phyloP scores from a whole-genome alignment of 768 basidiomycete genomes.

The Tricholoma saponaceum region DNA sequence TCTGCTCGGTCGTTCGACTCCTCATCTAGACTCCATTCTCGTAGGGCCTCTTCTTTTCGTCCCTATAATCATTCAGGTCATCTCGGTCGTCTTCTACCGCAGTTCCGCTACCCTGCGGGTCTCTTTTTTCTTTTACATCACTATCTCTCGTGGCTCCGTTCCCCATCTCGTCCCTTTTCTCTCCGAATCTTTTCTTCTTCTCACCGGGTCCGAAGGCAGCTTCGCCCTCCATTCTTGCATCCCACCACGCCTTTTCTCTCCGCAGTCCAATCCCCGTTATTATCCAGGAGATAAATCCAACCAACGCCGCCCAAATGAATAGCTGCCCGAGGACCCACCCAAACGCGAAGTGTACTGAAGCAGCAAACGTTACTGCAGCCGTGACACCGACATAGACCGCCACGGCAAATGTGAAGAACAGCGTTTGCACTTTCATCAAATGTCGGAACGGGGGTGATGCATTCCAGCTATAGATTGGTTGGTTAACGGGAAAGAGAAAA shows the following conservation, averaged over 20 bases:
- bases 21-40: too few relatives aligned
- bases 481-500: not conserved
- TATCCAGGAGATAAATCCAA: constrained; percentile 15
- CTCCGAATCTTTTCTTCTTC: too few relatives aligned
- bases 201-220: not conserved
- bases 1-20: too few relatives aligned
- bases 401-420: constrained; percentile 21
- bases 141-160: not conserved
- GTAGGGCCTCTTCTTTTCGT: not conserved
- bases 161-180: not conserved
- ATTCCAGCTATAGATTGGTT: constrained; percentile 15
- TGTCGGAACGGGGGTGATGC: constrained; percentile 24
- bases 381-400: constrained; percentile 24
- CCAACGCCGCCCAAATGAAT: constrained; percentile 21
- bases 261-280: constrained; percentile 15
- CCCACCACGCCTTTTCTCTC: constrained; percentile 17
- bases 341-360: constrained; percentile 24
- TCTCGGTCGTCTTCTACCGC: not conserved
- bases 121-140: not conserved
- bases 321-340: constrained; percentile 27
- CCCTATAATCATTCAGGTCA: not conserved
- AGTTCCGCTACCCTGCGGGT: not conserved
- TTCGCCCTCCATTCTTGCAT: not conserved
- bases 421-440: constrained; percentile 19
- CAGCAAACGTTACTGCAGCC: constrained; percentile 24